Evolutionary conservation across 2,329 filamentous ascomycete species (phyloP), one percentile per base, ranked within the genome.

Genomic region (Cladosporium sp.): DNA sequence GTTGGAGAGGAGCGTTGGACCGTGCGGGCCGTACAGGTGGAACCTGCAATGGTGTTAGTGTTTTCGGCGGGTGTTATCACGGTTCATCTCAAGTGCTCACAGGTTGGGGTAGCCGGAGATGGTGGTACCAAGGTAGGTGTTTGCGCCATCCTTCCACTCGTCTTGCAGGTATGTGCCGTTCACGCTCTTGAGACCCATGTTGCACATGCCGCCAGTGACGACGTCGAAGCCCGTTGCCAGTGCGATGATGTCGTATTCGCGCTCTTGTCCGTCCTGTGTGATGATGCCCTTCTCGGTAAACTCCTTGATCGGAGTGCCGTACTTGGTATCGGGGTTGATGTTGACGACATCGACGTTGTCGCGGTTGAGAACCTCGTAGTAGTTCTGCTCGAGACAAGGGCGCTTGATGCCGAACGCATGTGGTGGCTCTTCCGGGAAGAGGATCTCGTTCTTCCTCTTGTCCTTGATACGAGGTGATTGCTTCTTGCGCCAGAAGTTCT

Each of bases 351-450:
- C 64, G 46, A 74, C 73, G 53, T 75, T 67, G 4, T 69, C 67
- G 34, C 61, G 65, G 57, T 75, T 70, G 10, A 76, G 61, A 57
- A 72, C 64, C 58, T 77, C 73, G 46, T 76, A 77, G 55, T 68
- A 76, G 58, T 73, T 68, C 51, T 75, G 73, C 58, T 77, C 74
- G 2, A 77, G 65, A 35, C 66, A 70, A 7, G 72, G 72, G n/a
- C 74, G 63, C 63, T 76, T 77, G 13, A 71, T 72, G 9, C 74
- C 74, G 49, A 72, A 76, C 0, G 72, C 66, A 54, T 77, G 73
- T 0, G 71, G 72, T 14, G 70, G 68, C 58, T 72, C 63, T 13
- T 71, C 60, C 0, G 74, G 74, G 7, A 73, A 73, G n/a, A 77
- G 61, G 10, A 76, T 68, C 41, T 75, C 72, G 32, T 70, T 66